These are phyloP conservation scores for Starmerella sirachaensis DNA, from an alignment of 805 yeast genomes.

Conservation along the genomic window DNA sequence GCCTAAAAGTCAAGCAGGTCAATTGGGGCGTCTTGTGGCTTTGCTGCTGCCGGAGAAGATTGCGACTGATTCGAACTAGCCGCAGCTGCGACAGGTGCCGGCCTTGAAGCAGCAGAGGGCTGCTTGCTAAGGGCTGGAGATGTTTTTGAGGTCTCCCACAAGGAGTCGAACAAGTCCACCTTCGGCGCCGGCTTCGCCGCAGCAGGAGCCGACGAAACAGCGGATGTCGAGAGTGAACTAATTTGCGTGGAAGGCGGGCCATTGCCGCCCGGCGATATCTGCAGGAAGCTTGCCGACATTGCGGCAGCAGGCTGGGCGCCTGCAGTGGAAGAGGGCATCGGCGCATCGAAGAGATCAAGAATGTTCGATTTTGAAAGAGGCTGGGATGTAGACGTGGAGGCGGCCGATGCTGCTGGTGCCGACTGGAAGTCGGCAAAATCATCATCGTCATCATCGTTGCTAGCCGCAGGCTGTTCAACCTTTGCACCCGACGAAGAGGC, in stretches of 20 bases:
- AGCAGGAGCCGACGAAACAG: slow-evolving; percentile 11
- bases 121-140: too few species aligned
- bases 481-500: too few species aligned
- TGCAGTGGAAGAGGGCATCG: slow-evolving; percentile 4
- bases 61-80: not conserved
- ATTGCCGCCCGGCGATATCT: too few species aligned
- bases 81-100: slow-evolving; percentile 5
- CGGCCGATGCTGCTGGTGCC: slow-evolving; percentile 36
- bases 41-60: slow-evolving; percentile 2
- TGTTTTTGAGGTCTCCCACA: slow-evolving; percentile 28
- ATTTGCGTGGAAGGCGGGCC: not conserved
- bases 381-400: slow-evolving; percentile 18
- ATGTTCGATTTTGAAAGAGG: slow-evolving; percentile 17
- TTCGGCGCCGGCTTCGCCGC: slow-evolving; percentile 19
- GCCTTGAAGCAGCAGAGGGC: too few species aligned
- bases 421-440: slow-evolving; percentile 55
- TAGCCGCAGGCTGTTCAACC: slow-evolving; percentile 18
- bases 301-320: slow-evolving; percentile 8
- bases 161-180: slow-evolving; percentile 32
- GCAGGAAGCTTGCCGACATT: too few species aligned
- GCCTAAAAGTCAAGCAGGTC: too few species aligned
- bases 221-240: not conserved
- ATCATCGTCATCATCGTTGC: slow-evolving; percentile 42
- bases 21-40: too few species aligned
- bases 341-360: slow-evolving; percentile 22